These are phyloP conservation scores for Eucalyptus cloeziana DNA, from an alignment of 345 rosid genomes.

Conservation along the genomic window DNA sequence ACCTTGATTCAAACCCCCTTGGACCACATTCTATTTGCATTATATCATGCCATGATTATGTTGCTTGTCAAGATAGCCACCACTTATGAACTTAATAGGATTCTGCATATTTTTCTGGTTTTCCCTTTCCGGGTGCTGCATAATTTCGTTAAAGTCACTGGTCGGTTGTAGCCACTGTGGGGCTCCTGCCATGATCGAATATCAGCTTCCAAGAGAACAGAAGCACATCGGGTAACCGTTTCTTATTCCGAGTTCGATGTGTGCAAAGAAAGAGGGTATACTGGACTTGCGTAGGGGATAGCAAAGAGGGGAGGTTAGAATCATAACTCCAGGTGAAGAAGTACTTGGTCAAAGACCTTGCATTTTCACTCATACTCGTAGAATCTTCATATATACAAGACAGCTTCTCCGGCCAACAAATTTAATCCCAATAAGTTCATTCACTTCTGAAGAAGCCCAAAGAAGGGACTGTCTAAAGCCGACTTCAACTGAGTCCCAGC, in stretches of 20 bases:
- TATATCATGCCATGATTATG: neutral
- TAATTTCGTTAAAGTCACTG: neutral
- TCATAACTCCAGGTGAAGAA: neutral
- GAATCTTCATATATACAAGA: neutral
- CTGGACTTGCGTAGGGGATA: neutral
- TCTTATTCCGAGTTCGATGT: neutral
- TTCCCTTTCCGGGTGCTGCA: neutral
- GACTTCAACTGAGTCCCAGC: slow-evolving; percentile 40
- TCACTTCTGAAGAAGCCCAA: slow-evolving; percentile 32
- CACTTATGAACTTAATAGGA: neutral
- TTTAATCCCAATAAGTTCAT: neutral
- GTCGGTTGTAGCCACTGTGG: neutral
- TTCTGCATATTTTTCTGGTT: neutral
- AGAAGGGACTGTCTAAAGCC: slow-evolving; percentile 71
- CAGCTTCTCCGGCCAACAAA: neutral
- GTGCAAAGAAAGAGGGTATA: neutral
- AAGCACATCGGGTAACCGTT: neutral
- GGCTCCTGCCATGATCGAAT: neutral
- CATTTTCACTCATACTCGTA: neutral
- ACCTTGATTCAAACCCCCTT: neutral
- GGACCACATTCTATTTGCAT: neutral
- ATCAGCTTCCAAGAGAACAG: neutral
- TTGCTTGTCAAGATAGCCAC: neutral
- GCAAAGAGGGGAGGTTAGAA: neutral
- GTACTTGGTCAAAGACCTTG: neutral